Percentiles rank a stretch among this genome's conserved stretches.
phyloP scores from a whole-genome alignment of 2,329 filamentous ascomycete genomes.

The Fusarium sp. region DNA sequence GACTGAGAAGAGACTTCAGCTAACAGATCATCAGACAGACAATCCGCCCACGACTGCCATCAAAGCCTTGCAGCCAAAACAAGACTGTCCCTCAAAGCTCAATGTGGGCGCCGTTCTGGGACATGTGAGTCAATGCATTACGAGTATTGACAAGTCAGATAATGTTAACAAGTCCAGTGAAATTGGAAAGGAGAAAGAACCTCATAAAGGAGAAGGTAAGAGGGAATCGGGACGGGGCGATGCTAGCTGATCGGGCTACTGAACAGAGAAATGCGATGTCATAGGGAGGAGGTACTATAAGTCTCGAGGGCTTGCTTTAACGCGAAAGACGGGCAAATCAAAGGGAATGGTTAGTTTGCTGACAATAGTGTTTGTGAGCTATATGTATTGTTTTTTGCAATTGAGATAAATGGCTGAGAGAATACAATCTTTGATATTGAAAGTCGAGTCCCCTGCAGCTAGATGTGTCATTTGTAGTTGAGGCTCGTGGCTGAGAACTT shows the following conservation, averaged over 20 bases:
- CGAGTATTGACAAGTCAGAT: neutral
- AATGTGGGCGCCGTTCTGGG: neutral
- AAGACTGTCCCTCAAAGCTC: neutral
- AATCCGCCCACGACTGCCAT: neutral
- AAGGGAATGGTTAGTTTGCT: too few relatives aligned
- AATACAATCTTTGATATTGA: too few relatives aligned
- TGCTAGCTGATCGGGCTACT: neutral
- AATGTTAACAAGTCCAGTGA: neutral
- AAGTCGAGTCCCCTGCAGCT: too few relatives aligned
- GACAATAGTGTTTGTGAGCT: too few relatives aligned
- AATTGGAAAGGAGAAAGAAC: neutral
- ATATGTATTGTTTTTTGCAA: accelerated
- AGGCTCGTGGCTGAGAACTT: too few relatives aligned
- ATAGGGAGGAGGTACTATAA: neutral
- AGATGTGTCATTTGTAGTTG: too few relatives aligned
- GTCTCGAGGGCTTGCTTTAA: too few relatives aligned
- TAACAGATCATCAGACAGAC: neutral
- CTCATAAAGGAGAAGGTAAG: neutral
- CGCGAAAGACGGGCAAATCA: too few relatives aligned
- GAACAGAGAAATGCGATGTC: neutral
- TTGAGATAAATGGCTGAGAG: accelerated
- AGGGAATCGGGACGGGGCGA: neutral
- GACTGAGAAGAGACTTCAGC: neutral
- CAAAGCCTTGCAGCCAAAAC: neutral
- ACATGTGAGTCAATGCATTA: neutral